Base-by-base conservation (phyloP, 768 basidiomycete genomes). In the Lentinula guzmanii region DNA sequence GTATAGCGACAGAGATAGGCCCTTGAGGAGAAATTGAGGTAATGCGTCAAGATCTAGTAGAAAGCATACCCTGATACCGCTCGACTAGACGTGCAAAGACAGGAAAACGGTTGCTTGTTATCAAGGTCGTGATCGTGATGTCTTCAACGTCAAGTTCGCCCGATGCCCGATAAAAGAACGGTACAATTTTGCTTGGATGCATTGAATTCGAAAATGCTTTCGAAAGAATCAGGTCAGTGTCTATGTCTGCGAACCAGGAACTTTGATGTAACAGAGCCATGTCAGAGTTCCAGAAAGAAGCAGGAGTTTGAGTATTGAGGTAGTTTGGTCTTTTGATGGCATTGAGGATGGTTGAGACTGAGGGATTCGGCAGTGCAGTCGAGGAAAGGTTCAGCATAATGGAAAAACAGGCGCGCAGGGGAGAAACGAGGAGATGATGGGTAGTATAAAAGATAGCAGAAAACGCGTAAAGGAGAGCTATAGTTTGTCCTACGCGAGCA, bases 51-150 rank as follows among this genome's bases (percentile, higher is more conserved):
- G 24, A 28, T 28, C 3, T 3, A 15, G 11, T 24, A 58, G 35
- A n/a, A 61, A 51, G 58, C 45, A 50, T 62, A 89, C 91, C 92
- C 77, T 82, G 78, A 70, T 94, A 93, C n/a, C 80, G 83, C 69
- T 86, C 82, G 5, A 86, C 87, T n/a, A 94, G 77, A 52, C 84
- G 80, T 18, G 79, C 77, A 65, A 94, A 85, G 34, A 88, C 88
- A 50, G 84, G 77, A 71, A 92, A 88, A 16, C 93, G 81, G 65
- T 90, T 88, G 67, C 82, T 84, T 2, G 93, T 94, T 39, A 94
- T 86, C 35, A 93, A 79, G 0, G 93, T 95, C 0, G 93, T 90
- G 60, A 95, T 85, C 2, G 93, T 94, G 56, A 95, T 85, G 63
- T 93, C 91, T 41, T 87, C 81, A 34, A 72, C 66, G 52, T 84